A percentile compares a stretch with the other conserved stretches of the same genome.
phyloP scores from a whole-genome alignment of 768 basidiomycete genomes.

The Fibroporia radiculosa region DNA sequence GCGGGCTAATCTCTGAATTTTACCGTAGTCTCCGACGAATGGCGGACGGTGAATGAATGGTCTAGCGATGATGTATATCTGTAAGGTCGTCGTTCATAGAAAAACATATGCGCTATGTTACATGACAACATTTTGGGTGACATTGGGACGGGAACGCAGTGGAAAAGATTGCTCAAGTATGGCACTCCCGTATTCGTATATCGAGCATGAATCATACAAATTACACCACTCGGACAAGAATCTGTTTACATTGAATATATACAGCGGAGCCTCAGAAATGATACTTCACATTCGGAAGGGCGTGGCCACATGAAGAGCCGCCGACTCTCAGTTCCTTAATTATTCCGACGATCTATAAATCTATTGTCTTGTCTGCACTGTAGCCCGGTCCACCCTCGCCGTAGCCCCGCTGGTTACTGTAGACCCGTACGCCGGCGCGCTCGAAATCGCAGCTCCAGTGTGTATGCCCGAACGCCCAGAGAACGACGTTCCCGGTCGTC shows the following conservation, averaged over 20 bases:
- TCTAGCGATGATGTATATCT: not conserved
- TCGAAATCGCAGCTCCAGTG: conserved; percentile 31
- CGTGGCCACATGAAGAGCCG: not conserved
- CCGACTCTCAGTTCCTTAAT: too few relatives aligned
- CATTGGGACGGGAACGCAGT: not conserved
- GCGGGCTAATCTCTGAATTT: not conserved
- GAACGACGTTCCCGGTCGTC: conserved; percentile 19
- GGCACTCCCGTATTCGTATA: not conserved
- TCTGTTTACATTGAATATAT: too few relatives aligned
- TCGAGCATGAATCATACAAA: not conserved
- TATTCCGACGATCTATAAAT: too few relatives aligned
- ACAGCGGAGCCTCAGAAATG: too few relatives aligned
- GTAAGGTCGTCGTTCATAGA: not conserved
- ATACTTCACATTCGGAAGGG: not conserved
- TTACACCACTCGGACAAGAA: not conserved
- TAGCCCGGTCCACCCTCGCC: conserved; percentile 9
- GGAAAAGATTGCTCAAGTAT: not conserved
- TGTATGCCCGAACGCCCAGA: conserved; percentile 35
- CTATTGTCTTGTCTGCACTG: too few relatives aligned
- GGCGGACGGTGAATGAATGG: not conserved
- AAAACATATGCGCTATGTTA: conserved; percentile 1
- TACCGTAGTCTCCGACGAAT: not conserved
- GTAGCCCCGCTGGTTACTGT: conserved; percentile 29
- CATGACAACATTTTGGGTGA: not conserved
- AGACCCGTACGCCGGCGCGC: conserved; percentile 23